Evolutionary conservation across 176 grass and related monocot species (phyloP).

Genomic region (Phoenix dactylifera): DNA sequence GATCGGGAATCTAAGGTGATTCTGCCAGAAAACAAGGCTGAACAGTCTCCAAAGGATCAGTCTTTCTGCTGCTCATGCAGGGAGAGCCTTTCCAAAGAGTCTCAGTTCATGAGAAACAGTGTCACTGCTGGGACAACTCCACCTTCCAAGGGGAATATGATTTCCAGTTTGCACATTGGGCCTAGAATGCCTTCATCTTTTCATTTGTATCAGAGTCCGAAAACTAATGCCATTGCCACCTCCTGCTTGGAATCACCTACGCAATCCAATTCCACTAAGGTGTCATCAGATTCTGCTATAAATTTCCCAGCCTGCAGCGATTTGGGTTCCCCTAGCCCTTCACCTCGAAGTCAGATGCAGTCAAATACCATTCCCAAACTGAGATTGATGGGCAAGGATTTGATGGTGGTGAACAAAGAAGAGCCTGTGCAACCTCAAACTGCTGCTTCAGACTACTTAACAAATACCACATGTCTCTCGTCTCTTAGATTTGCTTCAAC

Average conservation of each 20-base stretch:
- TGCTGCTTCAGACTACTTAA: conserved; percentile 35
- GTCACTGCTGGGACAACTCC: conserved; percentile 14
- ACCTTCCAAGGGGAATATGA: conserved; percentile 34
- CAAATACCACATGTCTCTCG: conserved; percentile 30
- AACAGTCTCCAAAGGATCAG: conserved; percentile 34
- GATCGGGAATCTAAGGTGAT: conserved; percentile 22
- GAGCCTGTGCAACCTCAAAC: conserved; percentile 48
- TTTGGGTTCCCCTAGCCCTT: conserved; percentile 35
- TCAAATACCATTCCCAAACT: conserved; percentile 68
- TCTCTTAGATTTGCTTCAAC: conserved; percentile 39
- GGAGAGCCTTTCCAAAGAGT: conserved; percentile 57
- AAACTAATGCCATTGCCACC: conserved; percentile 32
- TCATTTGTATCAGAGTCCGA: conserved; percentile 45
- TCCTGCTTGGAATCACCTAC: conserved; percentile 34
- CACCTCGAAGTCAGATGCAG: conserved; percentile 35
- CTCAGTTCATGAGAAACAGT: conserved; percentile 25
- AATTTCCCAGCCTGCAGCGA: conserved; percentile 18
- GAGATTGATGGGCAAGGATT: conserved; percentile 89
- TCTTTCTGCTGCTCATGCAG: conserved; percentile 58
- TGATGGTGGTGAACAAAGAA: conserved; percentile 87
- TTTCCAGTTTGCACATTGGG: conserved; percentile 61
- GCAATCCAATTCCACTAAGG: conserved; percentile 26
- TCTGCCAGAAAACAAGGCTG: conserved; percentile 14
- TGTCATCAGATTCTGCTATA: conserved; percentile 25
- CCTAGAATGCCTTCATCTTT: conserved; percentile 55